phyloP scores from a whole-genome alignment of 352 stramenopile genomes.

The Thalassiosira livingstoniorum region DNA sequence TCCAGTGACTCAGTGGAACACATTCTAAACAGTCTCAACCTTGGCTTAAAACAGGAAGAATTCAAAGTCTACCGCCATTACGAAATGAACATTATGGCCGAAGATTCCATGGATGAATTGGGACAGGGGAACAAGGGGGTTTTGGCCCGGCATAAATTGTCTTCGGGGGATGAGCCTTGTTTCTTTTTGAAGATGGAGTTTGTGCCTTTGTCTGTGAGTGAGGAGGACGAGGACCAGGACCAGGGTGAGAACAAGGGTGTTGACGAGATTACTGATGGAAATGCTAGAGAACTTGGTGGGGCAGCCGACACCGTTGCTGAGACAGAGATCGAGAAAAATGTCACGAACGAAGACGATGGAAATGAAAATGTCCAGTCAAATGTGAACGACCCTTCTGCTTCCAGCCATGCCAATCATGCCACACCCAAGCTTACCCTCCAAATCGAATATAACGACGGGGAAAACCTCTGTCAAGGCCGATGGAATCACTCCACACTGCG shows the following conservation, averaged over 20 bases:
- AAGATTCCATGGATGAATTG: conserved; percentile 44
- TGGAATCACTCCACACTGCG: conserved; percentile 43
- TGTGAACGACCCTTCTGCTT: too few species aligned
- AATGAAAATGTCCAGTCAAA: too few species aligned
- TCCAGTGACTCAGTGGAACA: too few species aligned
- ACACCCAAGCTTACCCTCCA: conserved; percentile 41
- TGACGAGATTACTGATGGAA: neutral
- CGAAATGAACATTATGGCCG: conserved; percentile 47
- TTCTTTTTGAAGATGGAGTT: conserved; percentile 43
- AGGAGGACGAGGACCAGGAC: neutral
- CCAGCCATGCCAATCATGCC: neutral
- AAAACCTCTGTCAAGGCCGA: conserved; percentile 24
- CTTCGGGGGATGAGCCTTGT: conserved; percentile 45
- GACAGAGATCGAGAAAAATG: neutral
- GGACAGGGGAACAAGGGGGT: conserved; percentile 35
- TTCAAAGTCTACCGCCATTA: too few species aligned
- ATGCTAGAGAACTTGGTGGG: too few species aligned
- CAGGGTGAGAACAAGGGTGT: neutral
- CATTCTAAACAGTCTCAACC: too few species aligned
- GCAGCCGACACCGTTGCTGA: too few species aligned
- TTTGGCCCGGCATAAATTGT: conserved; percentile 46
- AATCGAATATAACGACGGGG: conserved; percentile 52
- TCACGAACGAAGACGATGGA: neutral
- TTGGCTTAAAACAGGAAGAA: too few species aligned
- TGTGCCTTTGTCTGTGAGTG: conserved; percentile 28